Evolutionary conservation across 352 stramenopile genomes (phyloP), one percentile per base, ranked within the genome.

Genomic region (Phytopythium aichiense): DNA sequence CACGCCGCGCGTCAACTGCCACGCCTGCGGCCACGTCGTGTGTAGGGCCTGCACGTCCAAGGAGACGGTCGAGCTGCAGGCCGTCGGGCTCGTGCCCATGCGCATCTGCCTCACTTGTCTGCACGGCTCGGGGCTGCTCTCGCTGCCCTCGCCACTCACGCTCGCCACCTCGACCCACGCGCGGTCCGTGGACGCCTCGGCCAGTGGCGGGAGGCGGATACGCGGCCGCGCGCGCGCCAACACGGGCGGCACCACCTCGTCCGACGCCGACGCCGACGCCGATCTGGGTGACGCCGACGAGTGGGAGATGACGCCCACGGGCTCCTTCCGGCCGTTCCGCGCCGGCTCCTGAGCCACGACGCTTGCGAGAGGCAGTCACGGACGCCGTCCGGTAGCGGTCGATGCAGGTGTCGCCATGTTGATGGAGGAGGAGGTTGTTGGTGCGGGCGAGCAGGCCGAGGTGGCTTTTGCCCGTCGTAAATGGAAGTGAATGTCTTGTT

Each of bases 1-100:
- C 18, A 76, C 75, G 20, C 71, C 60, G 33, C 74, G 77, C 3
- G 70, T 76, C 3, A 78, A 78, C 60, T 81, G 73, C 45, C 69
- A 74, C 50, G 57, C 69, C 20, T 81, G 73, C 33, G 73, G 73
- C 33, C 67, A 76, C 30, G 67, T 81, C 13, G 60, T 77, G 13
- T 81, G 73, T 35, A 63, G 51, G 51, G 58, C 67, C 4, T 81
- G 73, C 55, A 60, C 56, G 18, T 70, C 65, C 37, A 81, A 81
- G 48, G 73, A 81, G 45, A 40, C 63, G 23, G 65, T 81, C 2
- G 70, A 81, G 43, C 59, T 81, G 43, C 70, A 69, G 31, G 73
- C 64, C 4, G 70, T 81, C 8, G 73, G 73, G 1, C 50, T 77
- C 28, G 67, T 81, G 11, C 69, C 70, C 15, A 81, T 81, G 69